phyloP scores from a whole-genome alignment of 495 filamentous ascomycete genomes.

The Trichoderma erinaceum region DNA sequence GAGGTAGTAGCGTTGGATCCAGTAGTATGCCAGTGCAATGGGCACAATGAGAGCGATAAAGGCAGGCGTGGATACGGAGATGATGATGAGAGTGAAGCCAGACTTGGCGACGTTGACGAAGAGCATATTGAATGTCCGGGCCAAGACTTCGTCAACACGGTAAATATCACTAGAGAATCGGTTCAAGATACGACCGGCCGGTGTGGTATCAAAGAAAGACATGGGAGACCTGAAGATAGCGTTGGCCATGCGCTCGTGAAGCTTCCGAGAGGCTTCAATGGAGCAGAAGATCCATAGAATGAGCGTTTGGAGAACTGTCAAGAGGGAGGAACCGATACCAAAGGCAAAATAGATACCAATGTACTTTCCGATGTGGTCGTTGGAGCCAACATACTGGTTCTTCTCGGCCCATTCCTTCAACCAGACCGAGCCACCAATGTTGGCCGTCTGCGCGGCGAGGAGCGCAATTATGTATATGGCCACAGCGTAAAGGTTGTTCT shows the following conservation, averaged over 20 bases:
- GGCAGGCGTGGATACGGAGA: constrained; percentile 70
- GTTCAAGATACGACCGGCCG: constrained; percentile 94
- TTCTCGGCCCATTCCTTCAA: constrained; percentile 84
- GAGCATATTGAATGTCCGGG: constrained; percentile 86
- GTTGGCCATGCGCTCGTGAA: constrained; percentile 97
- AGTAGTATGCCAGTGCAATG: constrained; percentile 74
- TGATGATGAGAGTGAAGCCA: constrained; percentile 79
- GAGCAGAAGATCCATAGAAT: constrained; percentile 99
- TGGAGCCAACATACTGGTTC: constrained; percentile 60
- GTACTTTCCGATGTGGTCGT: constrained; percentile 76
- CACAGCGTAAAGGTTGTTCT: constrained; percentile 83
- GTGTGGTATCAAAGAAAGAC: constrained; percentile 98
- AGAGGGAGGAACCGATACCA: constrained; percentile 76
- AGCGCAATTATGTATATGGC: constrained; percentile 71
- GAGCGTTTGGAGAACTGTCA: constrained; percentile 88
- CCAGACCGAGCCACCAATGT: constrained; percentile 81
- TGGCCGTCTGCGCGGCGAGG: constrained; percentile 70
- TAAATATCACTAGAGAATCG: constrained; percentile 98
- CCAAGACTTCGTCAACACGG: constrained; percentile 89
- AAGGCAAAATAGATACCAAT: constrained; percentile 93
- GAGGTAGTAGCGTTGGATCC: constrained; percentile 95
- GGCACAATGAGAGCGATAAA: constrained; percentile 80
- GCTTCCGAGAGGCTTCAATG: constrained; percentile 92
- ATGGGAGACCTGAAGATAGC: constrained; percentile 98
- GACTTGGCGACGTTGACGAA: constrained; percentile 85